These are phyloP conservation scores for Falciphora oryzae DNA, from an alignment of 2,329 filamentous ascomycete species.

Conservation along the genomic window DNA sequence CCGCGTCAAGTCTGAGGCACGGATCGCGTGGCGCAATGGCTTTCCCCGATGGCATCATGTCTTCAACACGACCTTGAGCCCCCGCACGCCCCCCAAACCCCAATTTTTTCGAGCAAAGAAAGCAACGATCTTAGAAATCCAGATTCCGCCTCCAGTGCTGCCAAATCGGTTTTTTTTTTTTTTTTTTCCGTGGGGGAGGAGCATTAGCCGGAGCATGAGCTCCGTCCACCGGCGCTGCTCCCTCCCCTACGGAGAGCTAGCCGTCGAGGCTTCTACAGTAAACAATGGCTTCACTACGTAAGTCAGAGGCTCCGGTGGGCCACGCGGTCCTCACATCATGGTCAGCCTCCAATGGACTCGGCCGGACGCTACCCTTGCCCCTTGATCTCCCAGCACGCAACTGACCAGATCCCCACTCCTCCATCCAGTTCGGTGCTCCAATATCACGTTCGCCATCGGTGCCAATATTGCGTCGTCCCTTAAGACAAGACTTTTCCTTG, in stretches of 20 bases:
- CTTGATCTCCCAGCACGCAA: slow-evolving; percentile 3
- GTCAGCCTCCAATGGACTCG: not conserved
- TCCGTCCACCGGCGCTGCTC: too few species aligned
- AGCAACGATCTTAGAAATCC: too few species aligned
- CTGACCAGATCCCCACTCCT: not conserved
- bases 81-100: not conserved
- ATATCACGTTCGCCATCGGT: slow-evolving; percentile 7
- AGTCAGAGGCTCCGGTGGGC: not conserved
- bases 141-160: too few species aligned
- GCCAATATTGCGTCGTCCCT: slow-evolving; percentile 5
- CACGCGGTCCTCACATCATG: not conserved
- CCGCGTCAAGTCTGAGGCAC: not conserved
- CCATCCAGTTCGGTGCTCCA: not conserved
- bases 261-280: too few species aligned
- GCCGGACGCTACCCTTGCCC: too few species aligned
- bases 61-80: not conserved
- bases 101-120: not conserved
- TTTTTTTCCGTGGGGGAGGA: too few species aligned
- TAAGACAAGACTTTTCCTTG: not conserved
- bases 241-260: not conserved
- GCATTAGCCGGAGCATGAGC: too few species aligned
- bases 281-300: not conserved
- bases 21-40: slow-evolving; percentile 1
- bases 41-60: slow-evolving; percentile 9
- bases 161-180: too few species aligned